phyloP scores from a whole-genome alignment of 2,329 filamentous ascomycete species.

The Pyrenophora graminea region DNA sequence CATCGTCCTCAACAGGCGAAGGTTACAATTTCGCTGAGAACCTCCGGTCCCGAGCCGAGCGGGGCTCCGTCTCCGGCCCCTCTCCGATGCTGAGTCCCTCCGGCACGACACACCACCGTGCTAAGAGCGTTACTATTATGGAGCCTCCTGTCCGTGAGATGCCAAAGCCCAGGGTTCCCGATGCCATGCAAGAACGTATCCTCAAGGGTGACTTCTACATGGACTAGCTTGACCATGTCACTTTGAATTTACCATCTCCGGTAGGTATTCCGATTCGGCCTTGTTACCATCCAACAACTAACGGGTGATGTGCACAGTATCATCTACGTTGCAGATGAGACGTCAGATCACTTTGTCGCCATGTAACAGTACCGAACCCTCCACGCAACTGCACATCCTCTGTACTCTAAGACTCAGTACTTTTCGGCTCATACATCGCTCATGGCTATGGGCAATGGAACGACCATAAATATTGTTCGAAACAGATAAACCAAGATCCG shows the following conservation, averaged over 20 bases:
- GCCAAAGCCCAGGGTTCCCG: constrained; percentile 68
- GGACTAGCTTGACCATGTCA: constrained; percentile 63
- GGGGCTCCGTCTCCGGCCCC: constrained; percentile 61
- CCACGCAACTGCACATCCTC: constrained; percentile 4
- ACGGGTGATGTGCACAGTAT: constrained; percentile 6
- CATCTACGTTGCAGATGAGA: constrained; percentile 12
- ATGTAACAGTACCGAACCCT: constrained; percentile 24
- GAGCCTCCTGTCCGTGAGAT: constrained; percentile 61
- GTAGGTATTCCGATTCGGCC: constrained; percentile 21
- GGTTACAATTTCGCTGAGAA: constrained; percentile 98
- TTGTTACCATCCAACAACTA: constrained; percentile 4
- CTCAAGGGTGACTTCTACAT: constrained; percentile 98
- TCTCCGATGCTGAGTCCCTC: constrained; percentile 20
- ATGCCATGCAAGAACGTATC: constrained; percentile 95
- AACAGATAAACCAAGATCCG: constrained; percentile 21
- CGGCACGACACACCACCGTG: constrained; percentile 60
- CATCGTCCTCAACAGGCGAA: constrained; percentile 71
- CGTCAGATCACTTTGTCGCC: constrained; percentile 15
- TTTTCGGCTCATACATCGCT: constrained; percentile 2
- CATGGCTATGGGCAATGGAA: constrained; percentile 8
- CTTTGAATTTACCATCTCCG: constrained; percentile 23
- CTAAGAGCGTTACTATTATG: constrained; percentile 69
- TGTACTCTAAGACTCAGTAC: constrained; percentile 7
- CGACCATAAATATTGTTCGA: constrained; percentile 17
- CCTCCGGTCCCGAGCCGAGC: constrained; percentile 88